Percentiles rank a stretch among this genome's conserved stretches.
phyloP scores from a whole-genome alignment of 352 stramenopile genomes.

The Globisporangium okanoganense region DNA sequence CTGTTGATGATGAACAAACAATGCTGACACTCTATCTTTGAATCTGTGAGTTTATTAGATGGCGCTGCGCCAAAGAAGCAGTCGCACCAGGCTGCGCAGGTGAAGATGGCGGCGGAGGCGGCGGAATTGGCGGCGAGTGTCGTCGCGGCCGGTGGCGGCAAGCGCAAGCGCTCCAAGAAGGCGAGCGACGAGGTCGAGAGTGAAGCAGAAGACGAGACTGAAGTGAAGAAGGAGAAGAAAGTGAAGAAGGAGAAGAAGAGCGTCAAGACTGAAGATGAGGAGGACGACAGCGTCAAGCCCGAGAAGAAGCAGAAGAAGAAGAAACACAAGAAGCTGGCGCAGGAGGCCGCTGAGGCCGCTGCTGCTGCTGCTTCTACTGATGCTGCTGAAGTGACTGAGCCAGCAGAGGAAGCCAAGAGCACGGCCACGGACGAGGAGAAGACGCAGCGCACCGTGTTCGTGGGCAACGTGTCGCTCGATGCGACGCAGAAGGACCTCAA shows the following conservation, averaged over 20 bases:
- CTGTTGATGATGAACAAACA: too few relatives aligned
- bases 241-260: slow-evolving; percentile 19
- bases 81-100: background rate
- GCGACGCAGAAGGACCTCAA: slow-evolving; percentile 78
- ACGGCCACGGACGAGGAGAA: slow-evolving; percentile 48
- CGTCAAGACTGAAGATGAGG: slow-evolving; percentile 3
- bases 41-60: background rate
- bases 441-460: slow-evolving; percentile 83
- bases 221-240: slow-evolving; percentile 20
- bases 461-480: slow-evolving; percentile 90
- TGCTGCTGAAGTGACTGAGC: slow-evolving; percentile 5
- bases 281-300: slow-evolving; percentile 1
- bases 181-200: slow-evolving; percentile 8
- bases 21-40: too few relatives aligned
- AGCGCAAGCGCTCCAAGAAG: slow-evolving; percentile 14
- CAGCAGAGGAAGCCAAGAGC: slow-evolving; percentile 16
- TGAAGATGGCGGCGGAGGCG: slow-evolving; percentile 12
- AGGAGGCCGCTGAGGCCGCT: slow-evolving; percentile 7
- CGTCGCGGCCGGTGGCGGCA: slow-evolving; percentile 4
- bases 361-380: background rate
- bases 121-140: background rate
- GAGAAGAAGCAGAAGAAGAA: slow-evolving; percentile 43
- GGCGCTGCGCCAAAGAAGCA: background rate
- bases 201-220: background rate
- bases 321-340: slow-evolving; percentile 25